A percentile compares a stretch with the other conserved stretches of the same genome.
These are phyloP conservation scores for Yarrowia hollandica DNA, from an alignment of 805 yeast genomes.

Conservation along the genomic window DNA sequence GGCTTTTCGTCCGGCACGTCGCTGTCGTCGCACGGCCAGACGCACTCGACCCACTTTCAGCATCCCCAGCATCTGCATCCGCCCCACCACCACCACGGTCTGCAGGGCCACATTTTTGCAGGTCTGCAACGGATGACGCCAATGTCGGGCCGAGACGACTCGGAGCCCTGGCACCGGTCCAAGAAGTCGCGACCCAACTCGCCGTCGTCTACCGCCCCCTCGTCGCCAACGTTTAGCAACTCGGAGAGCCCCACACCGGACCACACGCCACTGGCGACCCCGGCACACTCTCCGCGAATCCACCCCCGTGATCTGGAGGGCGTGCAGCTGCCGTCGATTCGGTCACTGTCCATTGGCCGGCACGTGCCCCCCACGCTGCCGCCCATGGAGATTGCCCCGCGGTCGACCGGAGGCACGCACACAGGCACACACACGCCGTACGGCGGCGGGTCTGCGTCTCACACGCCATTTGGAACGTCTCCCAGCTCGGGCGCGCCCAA, in stretches of 20 bases:
- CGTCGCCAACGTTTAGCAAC: constrained; percentile 45
- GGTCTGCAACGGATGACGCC: constrained; percentile 39
- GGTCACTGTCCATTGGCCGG: constrained; percentile 38
- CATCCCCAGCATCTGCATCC: constrained; percentile 28
- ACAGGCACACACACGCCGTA: constrained; percentile 26
- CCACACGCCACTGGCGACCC: constrained; percentile 48
- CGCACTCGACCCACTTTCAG: constrained; percentile 16
- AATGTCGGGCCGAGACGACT: constrained; percentile 29
- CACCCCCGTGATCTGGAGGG: constrained; percentile 43
- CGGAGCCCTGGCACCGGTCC: constrained; percentile 37
- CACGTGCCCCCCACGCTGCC: constrained; percentile 36
- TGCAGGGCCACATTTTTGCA: constrained; percentile 31
- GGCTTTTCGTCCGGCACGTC: constrained; percentile 15
- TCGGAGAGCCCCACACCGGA: constrained; percentile 46
- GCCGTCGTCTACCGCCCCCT: constrained; percentile 48
- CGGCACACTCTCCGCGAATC: constrained; percentile 49
- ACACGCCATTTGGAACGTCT: constrained; percentile 26
- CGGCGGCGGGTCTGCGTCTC: constrained; percentile 15
- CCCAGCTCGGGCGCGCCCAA: constrained; percentile 10
- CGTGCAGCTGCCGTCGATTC: constrained; percentile 44
- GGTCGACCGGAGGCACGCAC: constrained; percentile 28
- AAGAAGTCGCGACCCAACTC: constrained; percentile 46
- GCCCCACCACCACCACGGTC: constrained; percentile 32
- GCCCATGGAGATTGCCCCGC: constrained; percentile 34
- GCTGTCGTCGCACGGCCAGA: constrained; percentile 12